phyloP scores from a whole-genome alignment of 495 filamentous ascomycete genomes.

The Friedmanniomyces endolithicus region DNA sequence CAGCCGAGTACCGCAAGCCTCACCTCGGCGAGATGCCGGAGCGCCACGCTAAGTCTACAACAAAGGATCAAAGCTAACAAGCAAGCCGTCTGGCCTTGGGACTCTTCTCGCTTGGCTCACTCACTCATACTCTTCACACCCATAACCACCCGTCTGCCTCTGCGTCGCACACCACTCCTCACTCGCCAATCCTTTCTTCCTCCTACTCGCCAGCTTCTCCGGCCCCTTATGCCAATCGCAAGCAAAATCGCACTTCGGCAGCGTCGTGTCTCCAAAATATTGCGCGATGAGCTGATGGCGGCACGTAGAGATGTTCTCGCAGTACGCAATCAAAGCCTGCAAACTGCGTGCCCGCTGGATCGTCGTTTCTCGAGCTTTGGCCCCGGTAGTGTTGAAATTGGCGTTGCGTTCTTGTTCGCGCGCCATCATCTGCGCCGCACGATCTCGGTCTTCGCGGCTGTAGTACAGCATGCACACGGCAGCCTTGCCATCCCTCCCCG shows the following conservation, averaged over 20 bases:
- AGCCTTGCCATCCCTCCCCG: constrained; percentile 79
- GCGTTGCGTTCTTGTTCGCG: constrained; percentile 30
- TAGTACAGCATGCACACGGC: constrained; percentile 82
- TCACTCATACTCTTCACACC: constrained; percentile 11
- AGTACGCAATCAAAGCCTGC: constrained; percentile 56
- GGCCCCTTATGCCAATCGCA: constrained; percentile 84
- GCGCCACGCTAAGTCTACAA: too few relatives aligned
- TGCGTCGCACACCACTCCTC: constrained; percentile 69
- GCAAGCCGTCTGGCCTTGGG: too few relatives aligned
- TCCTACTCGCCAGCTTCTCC: constrained; percentile 47
- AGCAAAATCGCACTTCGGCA: constrained; percentile 62
- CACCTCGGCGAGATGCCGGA: too few relatives aligned
- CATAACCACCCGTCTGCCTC: constrained; percentile 42
- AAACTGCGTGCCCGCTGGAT: constrained; percentile 26
- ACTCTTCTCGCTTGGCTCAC: background rate
- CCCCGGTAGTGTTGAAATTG: background rate
- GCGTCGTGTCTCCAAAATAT: constrained; percentile 61
- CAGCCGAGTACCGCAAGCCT: too few relatives aligned
- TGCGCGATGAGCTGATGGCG: constrained; percentile 63
- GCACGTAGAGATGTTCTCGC: constrained; percentile 60
- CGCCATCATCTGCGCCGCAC: constrained; percentile 40
- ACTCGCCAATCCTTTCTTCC: constrained; percentile 47
- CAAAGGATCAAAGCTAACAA: too few relatives aligned
- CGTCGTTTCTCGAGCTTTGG: background rate
- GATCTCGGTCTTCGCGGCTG: constrained; percentile 67